Evolutionary conservation across 2,329 filamentous ascomycete genomes (phyloP), one percentile per base, ranked within the genome.

Genomic region (Pestalotiopsis sp.): DNA sequence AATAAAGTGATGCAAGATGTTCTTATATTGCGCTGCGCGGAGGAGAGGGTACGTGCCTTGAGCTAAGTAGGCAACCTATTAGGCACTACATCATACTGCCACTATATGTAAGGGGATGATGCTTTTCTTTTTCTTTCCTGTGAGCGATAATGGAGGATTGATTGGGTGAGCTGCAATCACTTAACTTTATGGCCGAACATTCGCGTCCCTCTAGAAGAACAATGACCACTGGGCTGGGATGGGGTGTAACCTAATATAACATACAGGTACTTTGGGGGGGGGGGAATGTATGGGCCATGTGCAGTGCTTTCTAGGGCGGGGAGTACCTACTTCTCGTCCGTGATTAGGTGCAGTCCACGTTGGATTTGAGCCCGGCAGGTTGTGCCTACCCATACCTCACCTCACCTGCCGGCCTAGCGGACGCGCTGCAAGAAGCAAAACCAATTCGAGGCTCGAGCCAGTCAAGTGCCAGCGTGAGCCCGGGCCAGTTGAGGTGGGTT

Each of bases 401-500:
- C 44, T n/a, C n/a, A 48, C 44, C 44, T 52, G 20, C 17, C 44
- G 44, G 20, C 44, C 44, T 17, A 20, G 44, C 44, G 44, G 17
- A 17, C 20, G 44, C 44, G 20, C 17, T n/a, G 17, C 7, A n/a
- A 52, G 17, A 52, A 52, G 44, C 14, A 52, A n/a, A 52, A 52
- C 17, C 17, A 52, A 52, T n/a, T 20, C 44, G 20, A 52, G 30
- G 6, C 20, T 52, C 44, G 44, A 52, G 20, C 44, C 44, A 52
- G 44, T 52, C 44, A 52, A 20, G 44, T 20, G 64, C 64, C 64
- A 59, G 57, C 57, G 64, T 55, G 57, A 26, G 22, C 24, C 24
- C 57, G n/a, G 38, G 30, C 64, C 64, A 66, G 30, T 65, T 6
- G 35, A 44, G 22, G 13, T 17, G 13, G 13, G 22, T 26, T 9